Evolutionary conservation across 2,329 filamentous ascomycete genomes (phyloP), one percentile per base, ranked within the genome.

Genomic region (Neurospora crassa): DNA sequence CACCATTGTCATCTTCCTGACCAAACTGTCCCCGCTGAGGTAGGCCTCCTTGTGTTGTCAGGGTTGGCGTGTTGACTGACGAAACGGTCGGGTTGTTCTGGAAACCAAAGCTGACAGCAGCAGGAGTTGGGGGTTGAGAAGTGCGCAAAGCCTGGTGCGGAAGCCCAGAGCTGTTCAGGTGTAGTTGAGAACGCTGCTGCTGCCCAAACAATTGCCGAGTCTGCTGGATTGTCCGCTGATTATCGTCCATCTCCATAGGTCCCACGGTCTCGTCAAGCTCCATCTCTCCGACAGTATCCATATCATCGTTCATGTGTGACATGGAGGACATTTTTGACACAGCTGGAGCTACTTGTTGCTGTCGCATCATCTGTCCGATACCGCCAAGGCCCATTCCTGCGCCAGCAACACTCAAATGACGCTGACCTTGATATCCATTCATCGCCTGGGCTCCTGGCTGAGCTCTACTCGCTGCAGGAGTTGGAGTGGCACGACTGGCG

Each of bases 51-150:
- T 94, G 91, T 1, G 93, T 93, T 72, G 91, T 92, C 71, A 98
- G 86, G 0, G 94, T 97, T 0, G 95, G 95, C 0, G 95, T 98
- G 80, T 97, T 98, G 70, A 97, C 95, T 3, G 94, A 97, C 3
- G 96, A 99, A 20, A 98, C 95, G 1, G 94, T 97, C 18, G 95
- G 95, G 80, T 97, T 97, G 80, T 97, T 93, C 79, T 94, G 91
- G 75, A 97, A 89, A 68, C 90, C 90, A 77, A 95, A 93, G 76
- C 87, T 90, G 67, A 91, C 88, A 37, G 92, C 86, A 41, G 91
- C 90, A 2, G 95, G 95, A 0, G 95, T 97, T 4, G 92, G 90
- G 1, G 94, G 95, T 74, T 94, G 93, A 5, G 94, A 96, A 11
- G 90, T 92, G 71, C 93, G 91, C 72, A 97, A 87, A 16, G 91